Evolutionary conservation across 169 alveolate species (phyloP), one percentile per base, ranked within the genome.

Genomic region (Plasmodium blacklocki): DNA sequence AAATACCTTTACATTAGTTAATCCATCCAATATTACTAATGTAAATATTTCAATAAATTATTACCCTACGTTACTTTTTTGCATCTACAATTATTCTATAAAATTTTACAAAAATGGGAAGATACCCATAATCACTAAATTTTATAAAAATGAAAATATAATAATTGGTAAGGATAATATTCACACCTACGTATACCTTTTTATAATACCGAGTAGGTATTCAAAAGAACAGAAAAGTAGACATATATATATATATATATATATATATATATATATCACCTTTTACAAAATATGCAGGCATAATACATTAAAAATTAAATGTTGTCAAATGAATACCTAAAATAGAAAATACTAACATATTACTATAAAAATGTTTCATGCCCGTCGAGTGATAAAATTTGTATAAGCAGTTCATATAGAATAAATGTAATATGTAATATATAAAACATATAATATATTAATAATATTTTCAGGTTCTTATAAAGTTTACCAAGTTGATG

Each of bases 51-150:
- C 71, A 18, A 39, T 15, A 29, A 76, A 76, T 47, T 54, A 21
- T 50, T 76, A 76, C 39, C 54, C 63, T 32, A 12, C 49, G 52
- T 76, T 59, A 29, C 89, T 76, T 50, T 64, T 64, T 1, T 64
- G 49, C 58, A 50, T 76, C 18, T 76, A 76, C 67, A 76, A 64
- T 64, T 76, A 76, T 70, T 58, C 62, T 39, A n/a, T 70, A 39
- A 23, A 11, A 45, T 50, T 76, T 52, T 67, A 67, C 18, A 62
- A 43, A 67, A 23, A 63, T 54, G 15, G 66, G 45, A 64, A 62
- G 49, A 64, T 64, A 49, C 52, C 50, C 47, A 63, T 76, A 18
- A 58, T 63, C 45, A 76, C 47, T 18, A 29, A 76, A 50, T 62
- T 14, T 26, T 74, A 66, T 26, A 4, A 45, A 56, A 49, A 76